A percentile compares a stretch with the other conserved stretches of the same genome.
Evolutionary conservation across 208 protist genomes (phyloP).

Genomic region (Phytomonas francai): DNA sequence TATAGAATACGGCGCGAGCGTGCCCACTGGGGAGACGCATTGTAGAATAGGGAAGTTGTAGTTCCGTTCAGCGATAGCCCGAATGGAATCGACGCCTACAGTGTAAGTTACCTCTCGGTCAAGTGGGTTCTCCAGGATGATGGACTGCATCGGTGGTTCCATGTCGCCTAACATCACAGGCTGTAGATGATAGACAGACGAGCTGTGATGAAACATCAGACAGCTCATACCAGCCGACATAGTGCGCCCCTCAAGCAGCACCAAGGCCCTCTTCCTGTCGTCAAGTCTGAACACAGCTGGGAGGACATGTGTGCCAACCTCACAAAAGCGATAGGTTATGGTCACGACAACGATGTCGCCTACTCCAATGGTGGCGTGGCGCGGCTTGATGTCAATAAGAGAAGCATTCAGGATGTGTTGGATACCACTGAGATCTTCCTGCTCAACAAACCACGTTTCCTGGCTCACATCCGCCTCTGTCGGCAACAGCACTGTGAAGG

Average conservation of each 20-base stretch:
- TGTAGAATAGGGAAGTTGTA: slow-evolving; percentile 86
- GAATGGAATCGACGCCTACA: slow-evolving; percentile 47
- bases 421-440: slow-evolving; percentile 61
- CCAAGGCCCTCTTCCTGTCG: slow-evolving; percentile 60
- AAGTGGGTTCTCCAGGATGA: slow-evolving; percentile 64
- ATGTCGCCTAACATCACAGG: slow-evolving; percentile 86
- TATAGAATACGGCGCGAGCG: slow-evolving; percentile 37
- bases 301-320: slow-evolving; percentile 66
- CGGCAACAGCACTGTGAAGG: slow-evolving; percentile 78
- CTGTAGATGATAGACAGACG: slow-evolving; percentile 43
- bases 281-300: slow-evolving; percentile 72
- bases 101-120: slow-evolving; percentile 48
- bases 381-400: slow-evolving; percentile 63
- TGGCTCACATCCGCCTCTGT: slow-evolving; percentile 71
- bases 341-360: slow-evolving; percentile 42
- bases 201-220: slow-evolving; percentile 60
- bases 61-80: slow-evolving; percentile 37
- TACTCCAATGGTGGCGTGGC: slow-evolving; percentile 45
- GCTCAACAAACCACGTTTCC: slow-evolving; percentile 83
- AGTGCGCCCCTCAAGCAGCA: slow-evolving; percentile 83
- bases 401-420: slow-evolving; percentile 57
- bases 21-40: slow-evolving; percentile 77
- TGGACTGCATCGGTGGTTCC: slow-evolving; percentile 76
- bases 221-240: slow-evolving; percentile 35
- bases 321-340: slow-evolving; percentile 55